These are phyloP conservation scores for Clavariopsis aquatica DNA, from an alignment of 495 filamentous ascomycete genomes.

Conservation along the genomic window DNA sequence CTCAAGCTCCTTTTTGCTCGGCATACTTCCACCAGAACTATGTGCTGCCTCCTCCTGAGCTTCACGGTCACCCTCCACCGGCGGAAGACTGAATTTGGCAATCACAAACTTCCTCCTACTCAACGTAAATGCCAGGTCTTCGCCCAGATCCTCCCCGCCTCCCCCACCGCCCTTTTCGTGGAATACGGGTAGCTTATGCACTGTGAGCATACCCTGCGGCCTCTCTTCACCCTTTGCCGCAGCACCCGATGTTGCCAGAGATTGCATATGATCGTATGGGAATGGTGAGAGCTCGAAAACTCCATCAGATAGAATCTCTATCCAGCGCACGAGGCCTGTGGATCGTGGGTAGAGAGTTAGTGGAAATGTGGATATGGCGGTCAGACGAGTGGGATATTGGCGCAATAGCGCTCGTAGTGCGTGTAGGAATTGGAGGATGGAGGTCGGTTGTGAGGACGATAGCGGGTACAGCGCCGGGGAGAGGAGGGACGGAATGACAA, in stretches of 20 bases:
- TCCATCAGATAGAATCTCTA: slow-evolving; percentile 81
- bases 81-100: slow-evolving; percentile 85
- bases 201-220: slow-evolving; percentile 80
- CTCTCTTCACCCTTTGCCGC: slow-evolving; percentile 64
- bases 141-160: slow-evolving; percentile 66
- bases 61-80: slow-evolving; percentile 76
- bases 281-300: slow-evolving; percentile 88
- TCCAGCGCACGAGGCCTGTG: slow-evolving; percentile 80
- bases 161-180: slow-evolving; percentile 87
- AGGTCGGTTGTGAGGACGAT: slow-evolving; percentile 62
- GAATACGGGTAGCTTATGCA: slow-evolving; percentile 78
- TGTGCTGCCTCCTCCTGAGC: slow-evolving; percentile 57
- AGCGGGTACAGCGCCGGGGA: slow-evolving; percentile 79
- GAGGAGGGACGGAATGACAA: slow-evolving; percentile 80
- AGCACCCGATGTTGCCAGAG: slow-evolving; percentile 56
- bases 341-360: slow-evolving; percentile 77
- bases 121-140: slow-evolving; percentile 87
- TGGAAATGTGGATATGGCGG: slow-evolving; percentile 75
- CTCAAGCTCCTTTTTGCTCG: slow-evolving; percentile 67
- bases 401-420: slow-evolving; percentile 72
- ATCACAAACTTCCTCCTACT: slow-evolving; percentile 83
- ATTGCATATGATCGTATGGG: slow-evolving; percentile 58
- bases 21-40: slow-evolving; percentile 47
- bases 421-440: slow-evolving; percentile 83
- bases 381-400: slow-evolving; percentile 63